Evolutionary conservation across 1,139 yeast genomes (phyloP).

Genomic region (Candida frijolesensis): DNA sequence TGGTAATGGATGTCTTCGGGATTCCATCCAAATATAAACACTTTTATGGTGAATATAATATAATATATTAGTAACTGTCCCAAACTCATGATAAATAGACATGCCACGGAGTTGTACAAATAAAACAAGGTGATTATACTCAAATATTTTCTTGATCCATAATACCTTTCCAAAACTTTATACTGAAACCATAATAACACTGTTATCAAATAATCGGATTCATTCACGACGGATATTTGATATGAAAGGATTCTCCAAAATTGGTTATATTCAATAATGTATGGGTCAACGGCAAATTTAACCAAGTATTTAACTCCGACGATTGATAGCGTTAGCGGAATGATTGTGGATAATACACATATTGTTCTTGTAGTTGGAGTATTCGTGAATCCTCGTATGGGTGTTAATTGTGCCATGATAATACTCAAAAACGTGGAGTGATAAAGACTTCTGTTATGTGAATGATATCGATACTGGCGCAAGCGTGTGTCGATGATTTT

Average conservation of each 20-base stretch:
- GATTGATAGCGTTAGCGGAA: constrained; percentile 58
- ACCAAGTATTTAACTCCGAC: constrained; percentile 58
- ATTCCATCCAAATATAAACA: constrained; percentile 14
- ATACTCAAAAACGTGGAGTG: not conserved
- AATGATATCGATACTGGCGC: not conserved
- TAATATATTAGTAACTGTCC: constrained; percentile 39
- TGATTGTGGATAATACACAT: constrained; percentile 40
- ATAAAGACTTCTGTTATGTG: not conserved
- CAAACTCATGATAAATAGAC: constrained; percentile 38
- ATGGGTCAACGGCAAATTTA: constrained; percentile 56
- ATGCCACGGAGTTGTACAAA: constrained; percentile 35
- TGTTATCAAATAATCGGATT: constrained; percentile 62
- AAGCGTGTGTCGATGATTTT: not conserved
- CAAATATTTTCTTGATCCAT: constrained; percentile 61
- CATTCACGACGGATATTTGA: constrained; percentile 62
- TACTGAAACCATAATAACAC: constrained; percentile 57
- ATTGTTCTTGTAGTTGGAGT: constrained; percentile 59
- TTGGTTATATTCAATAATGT: constrained; percentile 59
- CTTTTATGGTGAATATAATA: constrained; percentile 26
- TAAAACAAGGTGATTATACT: constrained; percentile 37
- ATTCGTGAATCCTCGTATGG: constrained; percentile 58
- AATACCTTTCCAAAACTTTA: constrained; percentile 64
- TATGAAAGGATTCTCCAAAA: constrained; percentile 65
- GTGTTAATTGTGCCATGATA: constrained; percentile 33
- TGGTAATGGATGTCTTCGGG: constrained; percentile 20